Conservation (phyloP, 768 basidiomycete genomes). For the Amanita exitialis region DNA sequence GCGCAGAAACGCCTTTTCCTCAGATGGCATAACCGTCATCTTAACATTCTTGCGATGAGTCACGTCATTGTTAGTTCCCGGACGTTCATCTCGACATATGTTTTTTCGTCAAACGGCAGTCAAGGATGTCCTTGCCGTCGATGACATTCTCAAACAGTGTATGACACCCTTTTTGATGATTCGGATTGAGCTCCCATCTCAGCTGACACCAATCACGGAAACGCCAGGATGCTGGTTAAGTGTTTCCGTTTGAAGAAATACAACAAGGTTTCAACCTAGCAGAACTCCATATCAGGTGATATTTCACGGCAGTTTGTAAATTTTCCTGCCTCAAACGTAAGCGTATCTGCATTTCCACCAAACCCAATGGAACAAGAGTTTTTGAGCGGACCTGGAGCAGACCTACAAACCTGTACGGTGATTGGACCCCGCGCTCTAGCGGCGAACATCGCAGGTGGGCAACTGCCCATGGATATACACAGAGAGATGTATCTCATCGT, state of each 20-base stretch:
- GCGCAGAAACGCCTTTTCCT: too few relatives aligned
- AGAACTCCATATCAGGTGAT: neutral
- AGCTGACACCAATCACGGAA: neutral
- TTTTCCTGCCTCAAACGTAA: neutral
- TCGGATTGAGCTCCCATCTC: neutral
- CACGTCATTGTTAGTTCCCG: too few relatives aligned
- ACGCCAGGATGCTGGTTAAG: neutral
- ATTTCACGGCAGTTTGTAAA: neutral
- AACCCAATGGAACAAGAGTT: too few relatives aligned
- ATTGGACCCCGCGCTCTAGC: neutral
- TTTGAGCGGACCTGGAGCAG: too few relatives aligned
- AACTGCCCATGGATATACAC: neutral
- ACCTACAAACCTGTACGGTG: too few relatives aligned
- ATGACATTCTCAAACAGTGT: too few relatives aligned
- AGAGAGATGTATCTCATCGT: neutral
- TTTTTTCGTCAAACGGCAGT: too few relatives aligned
- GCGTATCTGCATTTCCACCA: too few relatives aligned
- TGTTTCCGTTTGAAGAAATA: neutral
- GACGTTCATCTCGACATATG: too few relatives aligned
- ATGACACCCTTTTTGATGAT: neutral
- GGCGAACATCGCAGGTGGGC: neutral
- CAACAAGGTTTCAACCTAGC: neutral
- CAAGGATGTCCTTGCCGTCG: too few relatives aligned
- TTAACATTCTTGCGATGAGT: too few relatives aligned
- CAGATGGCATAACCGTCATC: too few relatives aligned